Conservation (phyloP, 2,329 filamentous ascomycete species). For the Tolypocladium tropicale region DNA sequence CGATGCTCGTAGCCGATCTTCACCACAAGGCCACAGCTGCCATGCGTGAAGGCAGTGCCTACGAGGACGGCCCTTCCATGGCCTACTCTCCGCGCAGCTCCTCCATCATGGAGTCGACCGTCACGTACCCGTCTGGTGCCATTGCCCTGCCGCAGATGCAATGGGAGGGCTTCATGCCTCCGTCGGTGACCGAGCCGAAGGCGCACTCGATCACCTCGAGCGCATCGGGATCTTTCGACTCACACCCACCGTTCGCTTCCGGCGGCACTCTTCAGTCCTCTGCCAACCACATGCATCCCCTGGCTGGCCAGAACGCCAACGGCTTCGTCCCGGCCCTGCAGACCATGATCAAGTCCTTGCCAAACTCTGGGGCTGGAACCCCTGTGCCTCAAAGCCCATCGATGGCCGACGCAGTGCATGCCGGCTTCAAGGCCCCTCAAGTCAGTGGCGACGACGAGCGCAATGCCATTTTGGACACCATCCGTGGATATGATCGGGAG, state of each 20-base stretch:
- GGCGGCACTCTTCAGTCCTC: constrained; percentile 47
- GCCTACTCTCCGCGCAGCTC: constrained; percentile 63
- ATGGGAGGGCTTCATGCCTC: constrained; percentile 82
- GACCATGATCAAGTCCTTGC: constrained; percentile 62
- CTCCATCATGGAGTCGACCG: constrained; percentile 65
- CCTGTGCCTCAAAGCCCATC: constrained; percentile 67
- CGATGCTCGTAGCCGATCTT: constrained; percentile 97
- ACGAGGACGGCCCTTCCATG: constrained; percentile 49
- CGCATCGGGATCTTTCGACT: constrained; percentile 56
- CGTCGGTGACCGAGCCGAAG: constrained; percentile 60
- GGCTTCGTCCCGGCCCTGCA: constrained; percentile 55
- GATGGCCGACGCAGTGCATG: constrained; percentile 56
- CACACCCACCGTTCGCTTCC: constrained; percentile 52
- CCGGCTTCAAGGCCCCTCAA: constrained; percentile 63
- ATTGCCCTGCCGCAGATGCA: constrained; percentile 79
- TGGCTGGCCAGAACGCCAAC: constrained; percentile 53
- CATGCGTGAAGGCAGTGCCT: constrained; percentile 50
- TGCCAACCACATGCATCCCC: constrained; percentile 53
- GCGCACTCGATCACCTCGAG: constrained; percentile 63
- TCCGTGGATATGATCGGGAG: constrained; percentile 70
- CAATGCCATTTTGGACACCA: constrained; percentile 75
- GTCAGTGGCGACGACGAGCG: constrained; percentile 78
- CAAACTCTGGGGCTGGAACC: constrained; percentile 58
- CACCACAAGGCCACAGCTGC: constrained; percentile 83
- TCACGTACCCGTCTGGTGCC: constrained; percentile 66